Conservation (phyloP, 495 filamentous ascomycete genomes). For the Hypomontagnella submonticulosa region DNA sequence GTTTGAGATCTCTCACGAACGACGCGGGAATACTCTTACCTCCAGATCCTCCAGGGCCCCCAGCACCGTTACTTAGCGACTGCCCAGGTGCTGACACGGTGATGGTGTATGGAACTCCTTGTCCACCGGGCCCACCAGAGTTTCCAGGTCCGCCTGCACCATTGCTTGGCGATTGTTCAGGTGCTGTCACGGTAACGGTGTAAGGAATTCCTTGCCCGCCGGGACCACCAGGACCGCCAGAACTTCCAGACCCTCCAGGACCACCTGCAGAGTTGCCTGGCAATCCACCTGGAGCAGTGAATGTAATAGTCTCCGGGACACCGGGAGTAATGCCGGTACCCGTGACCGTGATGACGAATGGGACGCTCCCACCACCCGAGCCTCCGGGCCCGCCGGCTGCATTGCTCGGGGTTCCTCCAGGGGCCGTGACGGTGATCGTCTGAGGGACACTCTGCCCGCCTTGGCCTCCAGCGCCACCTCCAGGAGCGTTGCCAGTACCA, state of each 20-base stretch:
- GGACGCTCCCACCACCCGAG: constrained; percentile 24
- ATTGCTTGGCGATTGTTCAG: constrained; percentile 31
- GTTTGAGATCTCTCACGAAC: not conserved
- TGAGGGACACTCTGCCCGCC: constrained; percentile 30
- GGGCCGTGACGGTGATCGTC: constrained; percentile 44
- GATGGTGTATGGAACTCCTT: constrained; percentile 18
- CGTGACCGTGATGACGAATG: constrained; percentile 31
- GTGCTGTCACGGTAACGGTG: constrained; percentile 34
- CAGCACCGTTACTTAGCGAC: constrained; percentile 17
- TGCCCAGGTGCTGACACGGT: constrained; percentile 27
- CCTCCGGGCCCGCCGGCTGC: constrained; percentile 31
- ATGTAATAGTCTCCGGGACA: constrained; percentile 30
- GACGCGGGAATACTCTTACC: constrained; percentile 16
- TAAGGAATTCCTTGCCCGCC: constrained; percentile 29
- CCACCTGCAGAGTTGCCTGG: constrained; percentile 32
- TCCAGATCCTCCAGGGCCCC: constrained; percentile 26
- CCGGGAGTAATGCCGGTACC: constrained; percentile 31
- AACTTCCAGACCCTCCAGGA: constrained; percentile 18
- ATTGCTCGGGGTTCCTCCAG: constrained; percentile 37
- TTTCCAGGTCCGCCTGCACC: constrained; percentile 22
- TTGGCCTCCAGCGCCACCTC: constrained; percentile 18
- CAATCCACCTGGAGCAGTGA: constrained; percentile 21
- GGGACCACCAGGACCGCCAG: not conserved
- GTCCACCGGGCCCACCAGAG: constrained; percentile 20
- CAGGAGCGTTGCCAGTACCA: constrained; percentile 18